phyloP scores from a whole-genome alignment of 805 yeast genomes.

The Candida krabiensis region DNA sequence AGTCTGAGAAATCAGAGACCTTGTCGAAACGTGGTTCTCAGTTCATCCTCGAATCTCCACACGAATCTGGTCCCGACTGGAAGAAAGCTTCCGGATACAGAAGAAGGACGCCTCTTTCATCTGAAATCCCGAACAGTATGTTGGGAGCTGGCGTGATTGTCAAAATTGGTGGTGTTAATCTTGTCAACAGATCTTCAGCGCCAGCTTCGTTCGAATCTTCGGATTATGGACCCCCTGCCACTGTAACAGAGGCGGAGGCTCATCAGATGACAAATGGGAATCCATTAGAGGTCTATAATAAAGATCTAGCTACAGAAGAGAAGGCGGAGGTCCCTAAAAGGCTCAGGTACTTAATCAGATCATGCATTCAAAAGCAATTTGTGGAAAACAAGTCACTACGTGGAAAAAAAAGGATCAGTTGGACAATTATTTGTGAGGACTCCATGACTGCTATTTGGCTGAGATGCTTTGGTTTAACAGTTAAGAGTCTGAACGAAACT shows the following conservation, averaged over 20 bases:
- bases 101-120: slow-evolving; percentile 42
- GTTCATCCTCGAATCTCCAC: slow-evolving; percentile 40
- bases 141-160: slow-evolving; percentile 16
- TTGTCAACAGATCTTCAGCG: background rate
- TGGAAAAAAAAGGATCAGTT: slow-evolving; percentile 29
- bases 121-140: slow-evolving; percentile 28
- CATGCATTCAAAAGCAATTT: slow-evolving; percentile 56
- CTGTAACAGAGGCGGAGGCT: slow-evolving; percentile 10
- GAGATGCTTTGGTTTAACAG: slow-evolving; percentile 50
- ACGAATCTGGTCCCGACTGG: slow-evolving; percentile 53
- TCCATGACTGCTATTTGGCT: slow-evolving; percentile 53
- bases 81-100: slow-evolving; percentile 45
- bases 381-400: slow-evolving; percentile 34
- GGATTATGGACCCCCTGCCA: slow-evolving; percentile 8
- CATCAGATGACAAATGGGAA: slow-evolving; percentile 5
- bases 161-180: slow-evolving; percentile 1
- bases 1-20: background rate
- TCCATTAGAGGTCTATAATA: slow-evolving; percentile 2
- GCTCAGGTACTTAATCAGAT: slow-evolving; percentile 53
- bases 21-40: slow-evolving; percentile 15
- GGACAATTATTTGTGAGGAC: slow-evolving; percentile 68
- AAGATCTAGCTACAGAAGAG: slow-evolving; percentile 9
- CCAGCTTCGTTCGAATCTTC: slow-evolving; percentile 4
- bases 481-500: slow-evolving; percentile 52
- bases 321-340: slow-evolving; percentile 52